Conservation (phyloP, 1,284 basidiomycete genomes). For the Coriolopsis trogii region DNA sequence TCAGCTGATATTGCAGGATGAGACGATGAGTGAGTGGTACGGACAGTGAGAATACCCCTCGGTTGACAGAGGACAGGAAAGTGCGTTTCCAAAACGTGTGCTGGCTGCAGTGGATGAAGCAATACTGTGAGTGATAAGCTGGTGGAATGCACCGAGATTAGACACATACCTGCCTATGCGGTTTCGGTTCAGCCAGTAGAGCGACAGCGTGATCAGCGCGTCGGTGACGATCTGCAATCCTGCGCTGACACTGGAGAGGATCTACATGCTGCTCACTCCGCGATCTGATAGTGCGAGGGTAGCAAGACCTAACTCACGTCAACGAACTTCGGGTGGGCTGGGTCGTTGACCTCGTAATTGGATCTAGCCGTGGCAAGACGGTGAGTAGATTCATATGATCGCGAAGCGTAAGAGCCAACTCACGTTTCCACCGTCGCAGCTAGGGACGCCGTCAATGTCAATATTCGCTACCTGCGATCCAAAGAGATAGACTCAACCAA, state of each 20-base stretch:
- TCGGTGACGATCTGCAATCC: conserved; percentile 15
- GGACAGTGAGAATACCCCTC: conserved; percentile 17
- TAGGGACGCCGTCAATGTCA: too few relatives aligned
- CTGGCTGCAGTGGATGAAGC: too few relatives aligned
- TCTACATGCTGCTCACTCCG: neutral
- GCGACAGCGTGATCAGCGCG: conserved; percentile 7
- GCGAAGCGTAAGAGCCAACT: neutral
- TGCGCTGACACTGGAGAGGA: conserved; percentile 11
- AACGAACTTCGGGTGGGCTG: conserved; percentile 6
- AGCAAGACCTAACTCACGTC: neutral
- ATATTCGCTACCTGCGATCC: too few relatives aligned
- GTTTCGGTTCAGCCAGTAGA: conserved; percentile 19
- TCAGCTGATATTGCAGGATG: neutral
- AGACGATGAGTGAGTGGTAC: neutral
- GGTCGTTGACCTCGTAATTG: conserved; percentile 1
- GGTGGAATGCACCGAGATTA: too few relatives aligned
- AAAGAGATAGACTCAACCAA: too few relatives aligned
- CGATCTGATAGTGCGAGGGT: too few relatives aligned
- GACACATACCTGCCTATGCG: conserved; percentile 5
- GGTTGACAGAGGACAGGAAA: conserved; percentile 12
- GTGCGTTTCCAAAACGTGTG: too few relatives aligned
- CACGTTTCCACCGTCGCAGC: conserved; percentile 15
- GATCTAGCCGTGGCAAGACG: too few relatives aligned
- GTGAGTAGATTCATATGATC: neutral
- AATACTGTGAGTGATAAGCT: too few relatives aligned